A percentile compares a stretch with the other conserved stretches of the same genome.
Conservation (phyloP, 108 stramenopile species). For the Skeletonema tropicum region DNA sequence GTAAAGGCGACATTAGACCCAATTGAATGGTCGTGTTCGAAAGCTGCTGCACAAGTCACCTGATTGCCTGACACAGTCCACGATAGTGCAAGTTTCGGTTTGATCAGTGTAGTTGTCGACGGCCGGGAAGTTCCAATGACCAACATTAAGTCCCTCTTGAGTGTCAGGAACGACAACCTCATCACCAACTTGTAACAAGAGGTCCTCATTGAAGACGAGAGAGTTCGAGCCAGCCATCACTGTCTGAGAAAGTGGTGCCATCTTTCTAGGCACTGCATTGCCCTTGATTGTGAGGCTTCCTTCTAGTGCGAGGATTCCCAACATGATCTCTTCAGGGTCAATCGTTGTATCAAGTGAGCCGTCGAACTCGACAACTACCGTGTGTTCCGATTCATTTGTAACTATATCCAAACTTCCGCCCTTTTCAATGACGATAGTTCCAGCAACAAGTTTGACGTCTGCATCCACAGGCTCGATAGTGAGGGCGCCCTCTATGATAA, state of each 20-base stretch:
- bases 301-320: conserved; percentile 10
- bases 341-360: not conserved
- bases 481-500: conserved; percentile 24
- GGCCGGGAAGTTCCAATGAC: conserved; percentile 25
- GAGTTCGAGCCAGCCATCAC: conserved; percentile 8
- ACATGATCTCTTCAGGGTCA: conserved; percentile 14
- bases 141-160: conserved; percentile 17
- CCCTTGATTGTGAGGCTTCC: conserved; percentile 13
- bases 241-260: not conserved
- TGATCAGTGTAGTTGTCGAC: conserved; percentile 5
- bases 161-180: conserved; percentile 30
- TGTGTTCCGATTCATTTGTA: not conserved
- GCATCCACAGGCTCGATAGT: not conserved
- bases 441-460: not conserved
- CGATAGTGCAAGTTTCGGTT: conserved; percentile 10
- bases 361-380: conserved; percentile 14
- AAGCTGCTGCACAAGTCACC: not conserved
- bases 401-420: not conserved
- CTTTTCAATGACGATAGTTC: conserved; percentile 8
- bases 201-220: not conserved
- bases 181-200: conserved; percentile 3
- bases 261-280: not conserved
- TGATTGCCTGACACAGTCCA: not conserved
- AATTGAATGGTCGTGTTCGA: conserved; percentile 6
- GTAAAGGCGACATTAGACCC: conserved; percentile 13